Conservation (phyloP, 352 stramenopile genomes). For the Phytophthora pinifolia region DNA sequence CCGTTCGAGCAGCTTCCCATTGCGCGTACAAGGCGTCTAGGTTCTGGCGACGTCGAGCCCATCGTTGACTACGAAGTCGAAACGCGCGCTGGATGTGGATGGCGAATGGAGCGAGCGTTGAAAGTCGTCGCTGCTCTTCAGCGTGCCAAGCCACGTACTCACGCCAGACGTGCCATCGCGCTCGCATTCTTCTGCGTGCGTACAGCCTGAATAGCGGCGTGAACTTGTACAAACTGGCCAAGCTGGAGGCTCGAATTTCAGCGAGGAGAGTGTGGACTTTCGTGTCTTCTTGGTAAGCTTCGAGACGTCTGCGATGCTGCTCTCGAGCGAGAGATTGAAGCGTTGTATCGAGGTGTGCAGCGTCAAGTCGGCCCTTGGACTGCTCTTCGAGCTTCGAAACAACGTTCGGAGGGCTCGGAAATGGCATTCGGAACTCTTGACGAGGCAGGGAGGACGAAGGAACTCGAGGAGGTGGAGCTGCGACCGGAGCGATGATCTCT, state of each 20-base stretch:
- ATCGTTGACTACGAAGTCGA: slow-evolving; percentile 41
- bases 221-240: slow-evolving; percentile 55
- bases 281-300: slow-evolving; percentile 27
- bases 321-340: slow-evolving; percentile 32
- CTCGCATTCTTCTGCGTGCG: slow-evolving; percentile 36
- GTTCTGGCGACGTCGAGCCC: slow-evolving; percentile 30
- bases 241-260: slow-evolving; percentile 36
- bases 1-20: slow-evolving; percentile 34
- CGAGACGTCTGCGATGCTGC: slow-evolving; percentile 26
- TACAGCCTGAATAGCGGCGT: slow-evolving; percentile 65
- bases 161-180: slow-evolving; percentile 39
- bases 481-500: slow-evolving; percentile 51
- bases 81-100: slow-evolving; percentile 66
- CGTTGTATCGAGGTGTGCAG: slow-evolving; percentile 13
- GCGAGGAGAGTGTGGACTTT: slow-evolving; percentile 44
- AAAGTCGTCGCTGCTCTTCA: slow-evolving; percentile 37
- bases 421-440: slow-evolving; percentile 21
- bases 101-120: slow-evolving; percentile 43
- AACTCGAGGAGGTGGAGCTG: slow-evolving; percentile 10
- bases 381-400: slow-evolving; percentile 19
- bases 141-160: slow-evolving; percentile 48
- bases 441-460: background rate
- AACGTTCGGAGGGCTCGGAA: slow-evolving; percentile 16
- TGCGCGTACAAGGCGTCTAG: slow-evolving; percentile 34
- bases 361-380: slow-evolving; percentile 22